These are phyloP conservation scores for Wallacemonas sp. DNA, from an alignment of 208 protist genomes.

Conservation along the genomic window DNA sequence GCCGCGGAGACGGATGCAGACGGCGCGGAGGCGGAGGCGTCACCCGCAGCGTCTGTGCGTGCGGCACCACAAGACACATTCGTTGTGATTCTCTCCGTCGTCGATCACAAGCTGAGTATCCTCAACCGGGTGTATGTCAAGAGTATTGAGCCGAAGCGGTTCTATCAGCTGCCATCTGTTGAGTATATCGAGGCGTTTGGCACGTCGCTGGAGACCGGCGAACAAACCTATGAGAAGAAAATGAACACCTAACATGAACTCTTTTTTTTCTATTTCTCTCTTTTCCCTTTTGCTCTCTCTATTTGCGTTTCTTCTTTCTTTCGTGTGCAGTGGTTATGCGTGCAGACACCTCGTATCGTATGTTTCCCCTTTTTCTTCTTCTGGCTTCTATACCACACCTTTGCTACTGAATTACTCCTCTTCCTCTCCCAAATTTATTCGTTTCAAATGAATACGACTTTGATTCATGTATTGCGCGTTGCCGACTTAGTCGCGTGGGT, in stretches of 20 bases:
- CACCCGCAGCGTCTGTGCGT: constrained; percentile 14
- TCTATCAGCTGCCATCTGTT: constrained; percentile 75
- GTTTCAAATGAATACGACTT: too few relatives aligned
- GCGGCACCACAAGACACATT: constrained; percentile 36
- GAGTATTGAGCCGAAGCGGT: constrained; percentile 74
- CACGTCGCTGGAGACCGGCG: constrained; percentile 48
- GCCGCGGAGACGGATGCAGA: too few relatives aligned
- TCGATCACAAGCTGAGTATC: constrained; percentile 54
- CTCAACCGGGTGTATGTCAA: constrained; percentile 62
- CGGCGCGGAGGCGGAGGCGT: too few relatives aligned
- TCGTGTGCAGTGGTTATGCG: constrained; percentile 8
- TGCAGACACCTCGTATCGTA: too few relatives aligned
- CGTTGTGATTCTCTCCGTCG: constrained; percentile 38
- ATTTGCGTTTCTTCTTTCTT: not conserved
- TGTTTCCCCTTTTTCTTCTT: not conserved
- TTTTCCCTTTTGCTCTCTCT: constrained; percentile 5
- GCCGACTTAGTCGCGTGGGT: too few relatives aligned
- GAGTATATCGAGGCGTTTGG: constrained; percentile 80
- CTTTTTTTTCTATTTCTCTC: not conserved
- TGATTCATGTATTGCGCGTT: too few relatives aligned
- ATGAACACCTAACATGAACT: constrained; percentile 13
- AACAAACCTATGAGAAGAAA: constrained; percentile 59
- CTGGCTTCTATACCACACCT: not conserved
- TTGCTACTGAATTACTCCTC: too few relatives aligned
- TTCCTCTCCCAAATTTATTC: too few relatives aligned